These are phyloP conservation scores for Polyrhizophydium stewartii DNA, from an alignment of 371 early-diverging fungal species.

Conservation along the genomic window DNA sequence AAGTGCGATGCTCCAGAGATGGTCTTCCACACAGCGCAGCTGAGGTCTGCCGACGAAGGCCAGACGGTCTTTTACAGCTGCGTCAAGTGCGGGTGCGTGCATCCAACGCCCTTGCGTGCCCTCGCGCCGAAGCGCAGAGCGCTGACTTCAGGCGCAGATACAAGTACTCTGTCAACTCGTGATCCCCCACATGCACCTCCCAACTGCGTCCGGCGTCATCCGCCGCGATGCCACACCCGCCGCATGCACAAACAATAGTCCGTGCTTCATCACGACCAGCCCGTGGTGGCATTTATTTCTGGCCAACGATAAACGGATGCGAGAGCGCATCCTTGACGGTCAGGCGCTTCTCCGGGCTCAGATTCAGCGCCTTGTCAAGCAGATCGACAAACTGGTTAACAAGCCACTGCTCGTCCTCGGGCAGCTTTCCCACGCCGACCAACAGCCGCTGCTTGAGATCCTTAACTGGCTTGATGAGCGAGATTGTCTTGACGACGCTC, in stretches of 20 bases:
- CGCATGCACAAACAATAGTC: too few species aligned
- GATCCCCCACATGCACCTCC: background rate
- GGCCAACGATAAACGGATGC: constrained; percentile 89
- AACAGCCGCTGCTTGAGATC: constrained; percentile 69
- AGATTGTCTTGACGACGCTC: constrained; percentile 63
- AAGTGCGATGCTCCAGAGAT: constrained; percentile 88
- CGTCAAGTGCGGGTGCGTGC: constrained; percentile 87
- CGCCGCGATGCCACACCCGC: too few species aligned
- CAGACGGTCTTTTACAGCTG: constrained; percentile 99
- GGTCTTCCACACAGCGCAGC: constrained; percentile 97
- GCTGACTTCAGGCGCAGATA: background rate
- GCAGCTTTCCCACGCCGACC: constrained; percentile 14
- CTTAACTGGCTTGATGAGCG: constrained; percentile 59
- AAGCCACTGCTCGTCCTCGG: constrained; percentile 24
- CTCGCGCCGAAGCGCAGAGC: too few species aligned
- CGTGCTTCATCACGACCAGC: too few species aligned
- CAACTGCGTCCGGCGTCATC: too few species aligned
- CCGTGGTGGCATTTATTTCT: too few species aligned
- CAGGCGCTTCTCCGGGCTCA: constrained; percentile 91
- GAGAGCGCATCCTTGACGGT: constrained; percentile 82
- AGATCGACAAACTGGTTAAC: constrained; percentile 67
- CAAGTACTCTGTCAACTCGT: constrained; percentile 3
- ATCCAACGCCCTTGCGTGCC: too few species aligned
- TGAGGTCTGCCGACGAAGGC: constrained; percentile 99
- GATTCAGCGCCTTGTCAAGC: constrained; percentile 78